phyloP scores from a whole-genome alignment of 768 basidiomycete genomes.

The Mycena alexandri region DNA sequence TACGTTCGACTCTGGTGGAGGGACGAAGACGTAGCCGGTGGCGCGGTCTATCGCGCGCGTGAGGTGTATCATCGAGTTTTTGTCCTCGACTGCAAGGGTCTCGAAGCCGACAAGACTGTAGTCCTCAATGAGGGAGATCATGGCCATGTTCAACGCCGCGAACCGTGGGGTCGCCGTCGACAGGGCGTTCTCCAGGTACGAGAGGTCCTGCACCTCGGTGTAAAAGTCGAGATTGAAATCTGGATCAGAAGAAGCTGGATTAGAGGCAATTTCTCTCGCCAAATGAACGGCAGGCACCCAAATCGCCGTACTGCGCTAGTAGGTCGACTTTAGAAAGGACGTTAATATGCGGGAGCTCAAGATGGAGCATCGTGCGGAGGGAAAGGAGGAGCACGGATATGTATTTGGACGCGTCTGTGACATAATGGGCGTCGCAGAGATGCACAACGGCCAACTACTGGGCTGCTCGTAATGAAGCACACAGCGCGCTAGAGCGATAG shows the following conservation, averaged over 20 bases:
- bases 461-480: conserved; percentile 29
- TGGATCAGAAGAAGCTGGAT: conserved; percentile 45
- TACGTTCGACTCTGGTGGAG: conserved; percentile 51
- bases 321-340: conserved; percentile 97
- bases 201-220: conserved; percentile 96
- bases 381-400: conserved; percentile 92
- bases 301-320: conserved; percentile 89
- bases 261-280: neutral
- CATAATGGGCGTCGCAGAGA: conserved; percentile 96
- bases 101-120: conserved; percentile 95
- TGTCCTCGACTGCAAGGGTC: conserved; percentile 98
- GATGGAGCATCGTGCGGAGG: conserved; percentile 96
- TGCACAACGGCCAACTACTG: conserved; percentile 91
- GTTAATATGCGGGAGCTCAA: conserved; percentile 98
- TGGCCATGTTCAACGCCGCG: conserved; percentile 85
- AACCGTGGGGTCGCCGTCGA: conserved; percentile 75
- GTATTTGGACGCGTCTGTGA: conserved; percentile 96
- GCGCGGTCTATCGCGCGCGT: conserved; percentile 89
- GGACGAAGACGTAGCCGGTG: conserved; percentile 91
- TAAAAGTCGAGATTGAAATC: conserved; percentile 99
- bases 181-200: conserved; percentile 85
- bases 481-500: conserved; percentile 17
- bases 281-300: conserved; percentile 67
- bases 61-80: conserved; percentile 93
- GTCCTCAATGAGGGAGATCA: conserved; percentile 95